phyloP scores from a whole-genome alignment of 768 basidiomycete species.

The Favolaschia claudopus region DNA sequence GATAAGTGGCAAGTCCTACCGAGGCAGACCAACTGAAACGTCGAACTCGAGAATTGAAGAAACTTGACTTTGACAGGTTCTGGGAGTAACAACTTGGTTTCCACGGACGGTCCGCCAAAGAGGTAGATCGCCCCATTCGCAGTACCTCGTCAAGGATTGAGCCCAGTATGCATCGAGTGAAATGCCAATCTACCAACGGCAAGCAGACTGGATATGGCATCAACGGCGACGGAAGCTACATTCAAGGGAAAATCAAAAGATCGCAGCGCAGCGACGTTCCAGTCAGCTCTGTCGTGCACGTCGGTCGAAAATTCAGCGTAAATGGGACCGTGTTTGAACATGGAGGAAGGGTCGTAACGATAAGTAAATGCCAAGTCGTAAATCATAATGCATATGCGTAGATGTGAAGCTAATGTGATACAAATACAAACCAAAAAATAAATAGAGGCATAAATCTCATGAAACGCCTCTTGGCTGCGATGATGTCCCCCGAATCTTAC shows the following conservation, averaged over 20 bases:
- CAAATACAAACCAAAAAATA: slow-evolving; percentile 2
- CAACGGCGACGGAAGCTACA: slow-evolving; percentile 60
- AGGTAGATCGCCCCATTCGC: slow-evolving; percentile 67
- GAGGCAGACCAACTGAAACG: slow-evolving; percentile 64
- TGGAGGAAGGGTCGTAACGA: slow-evolving; percentile 25
- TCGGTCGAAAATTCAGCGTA: slow-evolving; percentile 65
- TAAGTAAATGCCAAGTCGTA: neutral
- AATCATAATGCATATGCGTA: too few species aligned
- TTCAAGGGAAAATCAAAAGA: slow-evolving; percentile 59
- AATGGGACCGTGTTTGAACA: slow-evolving; percentile 50
- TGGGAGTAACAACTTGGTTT: slow-evolving; percentile 54
- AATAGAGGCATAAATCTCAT: slow-evolving; percentile 18
- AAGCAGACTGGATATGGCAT: slow-evolving; percentile 68
- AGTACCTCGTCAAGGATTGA: slow-evolving; percentile 56
- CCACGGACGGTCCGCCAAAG: slow-evolving; percentile 74
- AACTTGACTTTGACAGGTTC: slow-evolving; percentile 60
- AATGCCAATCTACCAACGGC: slow-evolving; percentile 55
- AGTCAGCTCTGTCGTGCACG: slow-evolving; percentile 62
- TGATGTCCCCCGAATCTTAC: slow-evolving; percentile 69
- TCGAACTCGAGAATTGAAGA: slow-evolving; percentile 64
- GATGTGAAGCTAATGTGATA: neutral
- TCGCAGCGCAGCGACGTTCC: slow-evolving; percentile 60
- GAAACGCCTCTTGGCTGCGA: slow-evolving; percentile 39
- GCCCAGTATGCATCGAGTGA: neutral
- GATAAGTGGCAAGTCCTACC: slow-evolving; percentile 48